Base-by-base conservation (phyloP, 192 early-diverging fungal genomes). In the Entomortierella lignicola region DNA sequence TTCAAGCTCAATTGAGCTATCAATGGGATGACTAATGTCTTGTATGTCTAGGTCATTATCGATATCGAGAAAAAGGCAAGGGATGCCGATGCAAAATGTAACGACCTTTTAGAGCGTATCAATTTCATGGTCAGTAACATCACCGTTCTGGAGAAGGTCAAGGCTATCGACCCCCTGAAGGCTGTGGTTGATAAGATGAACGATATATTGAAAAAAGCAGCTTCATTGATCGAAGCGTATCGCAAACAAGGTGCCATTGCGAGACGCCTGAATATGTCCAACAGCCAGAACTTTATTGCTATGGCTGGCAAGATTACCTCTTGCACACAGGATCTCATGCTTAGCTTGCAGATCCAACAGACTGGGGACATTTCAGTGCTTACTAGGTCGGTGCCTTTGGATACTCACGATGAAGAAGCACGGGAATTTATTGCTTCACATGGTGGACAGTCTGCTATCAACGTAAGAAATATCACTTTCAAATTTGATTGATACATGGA, bases 321-420 rank as follows among this genome's bases (percentile, higher is more conserved):
- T 29, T 71, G 73, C 73, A 73, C 84, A n/a, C 64, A 72, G 21
- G 87, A 88, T 47, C 69, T 88, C 57, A 85, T 88, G 84, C 54
- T 88, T 10, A 84, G 82, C 41, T 39, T 88, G 37, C 87, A 88
- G 56, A 87, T 88, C 37, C 85, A 86, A 54, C 85, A 87, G 43
- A 85, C 87, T 3, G 80, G 75, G 1, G 82, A 86, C 37, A 53
- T 88, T 13, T 72, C 77, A 12, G 81, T 86, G 21, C 67, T 88
- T 7, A 48, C 71, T 15, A 57, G 81, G 41, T 31, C 59, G 0
- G 54, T 85, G 12, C 83, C 80, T 3, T 29, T 52, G 1, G 85
- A 86, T 72, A 25, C 68, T 3, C 69, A 86, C 55, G 87, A 88
- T 42, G 47, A 74, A 25, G 83, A 66, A 39, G 87, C 87, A 4